These are phyloP conservation scores for Parastagonospora avenae DNA, from an alignment of 2,329 filamentous ascomycete genomes.

Conservation along the genomic window DNA sequence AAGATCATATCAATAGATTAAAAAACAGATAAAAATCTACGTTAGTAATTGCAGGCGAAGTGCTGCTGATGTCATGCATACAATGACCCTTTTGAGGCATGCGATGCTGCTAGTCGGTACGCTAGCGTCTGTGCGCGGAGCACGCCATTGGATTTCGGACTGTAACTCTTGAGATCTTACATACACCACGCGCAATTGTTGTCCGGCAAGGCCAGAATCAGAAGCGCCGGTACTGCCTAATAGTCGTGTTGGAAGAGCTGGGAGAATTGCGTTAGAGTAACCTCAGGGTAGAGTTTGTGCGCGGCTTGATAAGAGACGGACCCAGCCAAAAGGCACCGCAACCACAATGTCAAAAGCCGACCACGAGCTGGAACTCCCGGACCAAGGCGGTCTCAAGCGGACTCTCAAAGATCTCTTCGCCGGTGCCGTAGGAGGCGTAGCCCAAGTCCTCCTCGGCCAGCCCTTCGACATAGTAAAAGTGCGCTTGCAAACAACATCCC, in stretches of 20 bases:
- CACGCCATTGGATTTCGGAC: slow-evolving; percentile 22
- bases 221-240: not conserved
- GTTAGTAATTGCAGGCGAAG: too few species aligned
- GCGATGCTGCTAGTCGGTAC: slow-evolving; percentile 9
- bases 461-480: slow-evolving; percentile 81
- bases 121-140: slow-evolving; percentile 24
- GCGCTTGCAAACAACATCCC: slow-evolving; percentile 84
- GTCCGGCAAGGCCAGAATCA: not conserved
- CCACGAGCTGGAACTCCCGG: slow-evolving; percentile 46
- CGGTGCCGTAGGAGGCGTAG: slow-evolving; percentile 88
- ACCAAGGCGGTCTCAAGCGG: slow-evolving; percentile 42
- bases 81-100: slow-evolving; percentile 17
- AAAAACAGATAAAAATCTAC: too few species aligned
- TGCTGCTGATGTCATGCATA: slow-evolving; percentile 6
- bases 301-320: not conserved
- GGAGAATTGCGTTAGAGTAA: too few species aligned
- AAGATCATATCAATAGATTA: too few species aligned
- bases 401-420: slow-evolving; percentile 87
- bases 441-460: slow-evolving; percentile 88
- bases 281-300: too few species aligned
- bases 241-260: too few species aligned
- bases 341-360: slow-evolving; percentile 37
- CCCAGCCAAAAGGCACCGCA: slow-evolving; percentile 5
- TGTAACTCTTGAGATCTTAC: not conserved
- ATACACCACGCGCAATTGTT: not conserved